A percentile compares a stretch with the other conserved stretches of the same genome.
Conservation (phyloP, 331 rosid genomes). For the Ulmus americana region DNA sequence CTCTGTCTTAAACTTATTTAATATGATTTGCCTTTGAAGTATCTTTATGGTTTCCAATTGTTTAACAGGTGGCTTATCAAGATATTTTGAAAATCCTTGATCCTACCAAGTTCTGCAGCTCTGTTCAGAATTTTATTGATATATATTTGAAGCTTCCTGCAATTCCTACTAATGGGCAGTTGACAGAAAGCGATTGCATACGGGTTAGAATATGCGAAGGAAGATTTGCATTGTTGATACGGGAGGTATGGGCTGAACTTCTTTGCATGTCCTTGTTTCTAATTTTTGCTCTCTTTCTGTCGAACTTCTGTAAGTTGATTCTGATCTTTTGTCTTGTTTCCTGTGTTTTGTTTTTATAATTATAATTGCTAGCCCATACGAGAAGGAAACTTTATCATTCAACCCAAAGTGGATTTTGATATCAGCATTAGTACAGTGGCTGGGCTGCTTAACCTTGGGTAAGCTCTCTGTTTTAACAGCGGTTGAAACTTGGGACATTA, state of each 20-base stretch:
- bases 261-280: neutral
- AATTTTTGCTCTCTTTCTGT: neutral
- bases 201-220: conserved; percentile 98
- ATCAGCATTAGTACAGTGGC: conserved; percentile 88
- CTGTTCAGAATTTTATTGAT: conserved; percentile 88
- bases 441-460: conserved; percentile 99
- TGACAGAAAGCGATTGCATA: conserved; percentile 87
- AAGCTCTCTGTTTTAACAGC: conserved; percentile 20
- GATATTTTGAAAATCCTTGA: conserved; percentile 88
- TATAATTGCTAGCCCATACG: conserved; percentile 68
- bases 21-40: conserved; percentile 12
- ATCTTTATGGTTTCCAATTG: conserved; percentile 24
- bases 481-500: conserved; percentile 13
- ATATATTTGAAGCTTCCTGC: conserved; percentile 88
- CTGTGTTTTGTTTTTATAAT: conserved; percentile 15
- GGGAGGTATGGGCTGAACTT: conserved; percentile 60
- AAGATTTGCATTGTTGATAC: conserved; percentile 86
- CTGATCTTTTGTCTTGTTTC: neutral
- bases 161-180: conserved; percentile 73
- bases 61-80: conserved; percentile 73
- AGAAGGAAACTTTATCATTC: conserved; percentile 97
- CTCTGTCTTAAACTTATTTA: conserved; percentile 12
- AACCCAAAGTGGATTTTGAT: conserved; percentile 98
- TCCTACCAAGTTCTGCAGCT: conserved; percentile 85
- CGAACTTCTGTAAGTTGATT: conserved; percentile 5